Evolutionary conservation across 768 basidiomycete species (phyloP).

Genomic region (Clathrus columnatus): DNA sequence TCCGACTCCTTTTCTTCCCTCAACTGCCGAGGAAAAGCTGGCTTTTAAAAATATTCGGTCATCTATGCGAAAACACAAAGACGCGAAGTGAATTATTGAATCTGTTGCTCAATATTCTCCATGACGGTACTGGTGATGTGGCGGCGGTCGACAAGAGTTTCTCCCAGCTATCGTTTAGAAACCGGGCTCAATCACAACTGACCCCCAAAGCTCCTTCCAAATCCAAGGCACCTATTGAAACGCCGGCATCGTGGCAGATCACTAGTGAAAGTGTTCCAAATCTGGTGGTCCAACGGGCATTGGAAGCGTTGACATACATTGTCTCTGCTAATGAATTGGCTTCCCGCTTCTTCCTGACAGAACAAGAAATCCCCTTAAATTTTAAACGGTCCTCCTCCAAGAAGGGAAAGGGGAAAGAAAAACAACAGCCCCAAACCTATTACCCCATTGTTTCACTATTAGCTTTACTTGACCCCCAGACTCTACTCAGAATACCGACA

Average conservation of each 20-base stretch:
- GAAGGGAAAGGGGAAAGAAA: conserved; percentile 96
- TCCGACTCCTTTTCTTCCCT: conserved; percentile 93
- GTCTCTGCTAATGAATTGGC: conserved; percentile 78
- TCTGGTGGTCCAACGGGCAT: conserved; percentile 86
- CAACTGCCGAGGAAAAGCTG: conserved; percentile 79
- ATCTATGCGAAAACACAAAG: conserved; percentile 90
- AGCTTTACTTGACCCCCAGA: conserved; percentile 78
- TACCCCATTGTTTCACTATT: conserved; percentile 89
- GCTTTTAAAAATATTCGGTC: conserved; percentile 84
- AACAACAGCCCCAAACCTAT: conserved; percentile 67
- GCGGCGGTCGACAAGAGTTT: conserved; percentile 90
- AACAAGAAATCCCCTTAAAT: conserved; percentile 84
- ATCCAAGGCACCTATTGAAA: conserved; percentile 38
- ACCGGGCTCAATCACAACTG: conserved; percentile 37
- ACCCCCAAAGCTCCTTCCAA: conserved; percentile 51
- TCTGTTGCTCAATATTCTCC: conserved; percentile 84
- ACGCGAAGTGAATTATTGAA: conserved; percentile 92
- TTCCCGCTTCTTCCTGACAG: conserved; percentile 89
- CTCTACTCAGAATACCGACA: conserved; percentile 75
- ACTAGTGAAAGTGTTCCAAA: conserved; percentile 83
- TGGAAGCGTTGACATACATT: conserved; percentile 85
- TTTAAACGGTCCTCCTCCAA: conserved; percentile 59
- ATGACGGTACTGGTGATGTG: conserved; percentile 91
- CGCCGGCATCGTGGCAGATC: conserved; percentile 33
- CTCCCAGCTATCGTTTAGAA: conserved; percentile 77